Evolutionary conservation across 2,329 filamentous ascomycete genomes (phyloP).

Genomic region (Calonectria pseudoreteaudii): DNA sequence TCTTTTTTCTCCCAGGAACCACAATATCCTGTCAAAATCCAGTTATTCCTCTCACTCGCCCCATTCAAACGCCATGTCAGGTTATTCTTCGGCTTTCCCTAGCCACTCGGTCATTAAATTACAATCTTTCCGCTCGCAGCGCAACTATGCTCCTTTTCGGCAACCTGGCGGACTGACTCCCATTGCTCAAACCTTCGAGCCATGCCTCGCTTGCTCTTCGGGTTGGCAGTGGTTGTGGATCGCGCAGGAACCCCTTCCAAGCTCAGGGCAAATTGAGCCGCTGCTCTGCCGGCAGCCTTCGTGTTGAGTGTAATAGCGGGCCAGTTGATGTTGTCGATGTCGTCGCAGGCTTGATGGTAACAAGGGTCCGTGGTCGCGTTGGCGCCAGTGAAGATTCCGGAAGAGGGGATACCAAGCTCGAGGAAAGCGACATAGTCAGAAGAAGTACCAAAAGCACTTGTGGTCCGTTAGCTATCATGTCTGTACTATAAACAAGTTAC

Average conservation of each 20-base stretch:
- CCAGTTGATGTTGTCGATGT: conserved; percentile 55
- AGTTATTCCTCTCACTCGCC: neutral
- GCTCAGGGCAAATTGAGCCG: conserved; percentile 56
- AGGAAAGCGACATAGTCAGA: conserved; percentile 57
- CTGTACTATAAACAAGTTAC: neutral
- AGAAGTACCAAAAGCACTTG: conserved; percentile 50
- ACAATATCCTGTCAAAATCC: neutral
- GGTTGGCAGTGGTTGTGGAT: conserved; percentile 45
- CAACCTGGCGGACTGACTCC: conserved; percentile 38
- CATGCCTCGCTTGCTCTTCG: conserved; percentile 40
- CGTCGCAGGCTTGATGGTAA: conserved; percentile 56
- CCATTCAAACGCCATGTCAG: neutral
- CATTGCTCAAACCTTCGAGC: conserved; percentile 41
- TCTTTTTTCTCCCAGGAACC: neutral
- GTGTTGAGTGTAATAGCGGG: conserved; percentile 53
- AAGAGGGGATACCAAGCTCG: conserved; percentile 53
- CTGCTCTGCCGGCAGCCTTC: conserved; percentile 62
- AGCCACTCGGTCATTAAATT: conserved; percentile 20
- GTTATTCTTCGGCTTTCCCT: neutral
- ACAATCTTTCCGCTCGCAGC: conserved; percentile 40
- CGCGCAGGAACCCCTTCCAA: conserved; percentile 50
- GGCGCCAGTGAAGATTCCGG: conserved; percentile 56
- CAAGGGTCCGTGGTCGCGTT: conserved; percentile 48
- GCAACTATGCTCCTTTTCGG: conserved; percentile 46
- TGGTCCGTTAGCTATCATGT: conserved; percentile 2